phyloP scores from a whole-genome alignment of 129 eudicot species.

The Flaveria ramosissima region DNA sequence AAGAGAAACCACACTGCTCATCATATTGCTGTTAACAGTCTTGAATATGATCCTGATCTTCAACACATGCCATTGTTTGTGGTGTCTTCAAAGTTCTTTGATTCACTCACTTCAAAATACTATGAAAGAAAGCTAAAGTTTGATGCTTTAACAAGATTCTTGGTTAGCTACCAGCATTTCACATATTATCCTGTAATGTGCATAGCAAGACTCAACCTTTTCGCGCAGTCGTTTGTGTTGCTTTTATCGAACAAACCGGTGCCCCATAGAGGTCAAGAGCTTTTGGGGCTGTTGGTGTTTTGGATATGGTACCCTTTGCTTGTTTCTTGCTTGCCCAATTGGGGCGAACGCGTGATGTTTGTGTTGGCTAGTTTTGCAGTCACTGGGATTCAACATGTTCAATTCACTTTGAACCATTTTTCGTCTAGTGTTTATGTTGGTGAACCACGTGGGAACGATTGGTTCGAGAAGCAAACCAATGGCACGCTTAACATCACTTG shows the following conservation, averaged over 20 bases:
- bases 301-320: constrained; percentile 76
- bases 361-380: constrained; percentile 51
- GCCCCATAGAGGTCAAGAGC: constrained; percentile 45
- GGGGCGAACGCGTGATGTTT: constrained; percentile 54
- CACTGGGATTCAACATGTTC: constrained; percentile 65
- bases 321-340: constrained; percentile 59
- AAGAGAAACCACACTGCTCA: constrained; percentile 72
- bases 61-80: constrained; percentile 69
- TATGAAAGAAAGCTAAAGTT: constrained; percentile 51
- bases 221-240: constrained; percentile 54
- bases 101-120: constrained; percentile 51
- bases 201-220: constrained; percentile 51
- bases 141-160: constrained; percentile 49
- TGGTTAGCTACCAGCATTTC: constrained; percentile 66
- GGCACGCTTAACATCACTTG: constrained; percentile 57
- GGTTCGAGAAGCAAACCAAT: constrained; percentile 74
- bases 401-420: constrained; percentile 67
- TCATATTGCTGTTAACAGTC: constrained; percentile 70
- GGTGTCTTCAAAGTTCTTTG: constrained; percentile 64
- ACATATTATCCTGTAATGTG: constrained; percentile 74
- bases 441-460: constrained; percentile 55
- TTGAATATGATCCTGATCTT: constrained; percentile 72
- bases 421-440: constrained; percentile 61
- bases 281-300: constrained; percentile 49
- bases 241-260: constrained; percentile 46